Conservation (phyloP, 208 protist species). For the Spongospora subterranea region DNA sequence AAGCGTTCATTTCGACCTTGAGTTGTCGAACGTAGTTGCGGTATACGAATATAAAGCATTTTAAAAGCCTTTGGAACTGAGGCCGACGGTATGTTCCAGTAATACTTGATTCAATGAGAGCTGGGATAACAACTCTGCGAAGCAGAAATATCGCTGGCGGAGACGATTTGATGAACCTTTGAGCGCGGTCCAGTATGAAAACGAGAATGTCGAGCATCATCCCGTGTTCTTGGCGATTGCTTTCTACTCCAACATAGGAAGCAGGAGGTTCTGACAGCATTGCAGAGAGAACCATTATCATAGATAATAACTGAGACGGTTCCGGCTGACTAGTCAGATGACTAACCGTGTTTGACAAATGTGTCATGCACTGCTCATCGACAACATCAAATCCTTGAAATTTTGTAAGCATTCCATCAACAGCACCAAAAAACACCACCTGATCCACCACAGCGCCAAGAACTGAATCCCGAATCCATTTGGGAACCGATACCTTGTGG, state of each 20-base stretch:
- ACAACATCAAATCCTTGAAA: not conserved
- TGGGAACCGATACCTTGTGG: not conserved
- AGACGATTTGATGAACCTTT: not conserved
- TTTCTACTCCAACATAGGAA: not conserved
- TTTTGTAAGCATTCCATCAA: not conserved
- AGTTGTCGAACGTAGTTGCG: not conserved
- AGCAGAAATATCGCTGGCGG: not conserved
- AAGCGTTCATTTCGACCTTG: constrained; percentile 31
- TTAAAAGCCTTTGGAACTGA: constrained; percentile 5
- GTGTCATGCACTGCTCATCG: not conserved
- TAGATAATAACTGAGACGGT: not conserved
- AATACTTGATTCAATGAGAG: not conserved
- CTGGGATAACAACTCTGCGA: not conserved
- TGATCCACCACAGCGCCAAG: not conserved
- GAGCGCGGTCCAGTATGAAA: not conserved
- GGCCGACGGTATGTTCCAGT: constrained; percentile 1
- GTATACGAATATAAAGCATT: not conserved
- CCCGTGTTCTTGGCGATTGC: not conserved
- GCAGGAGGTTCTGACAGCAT: not conserved
- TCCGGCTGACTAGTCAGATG: not conserved
- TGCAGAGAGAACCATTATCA: not conserved
- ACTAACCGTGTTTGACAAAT: not conserved
- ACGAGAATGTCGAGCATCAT: not conserved
- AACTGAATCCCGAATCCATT: not conserved
- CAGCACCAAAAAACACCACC: not conserved